phyloP scores from a whole-genome alignment of 495 filamentous ascomycete species.

The Cryomyces minteri region DNA sequence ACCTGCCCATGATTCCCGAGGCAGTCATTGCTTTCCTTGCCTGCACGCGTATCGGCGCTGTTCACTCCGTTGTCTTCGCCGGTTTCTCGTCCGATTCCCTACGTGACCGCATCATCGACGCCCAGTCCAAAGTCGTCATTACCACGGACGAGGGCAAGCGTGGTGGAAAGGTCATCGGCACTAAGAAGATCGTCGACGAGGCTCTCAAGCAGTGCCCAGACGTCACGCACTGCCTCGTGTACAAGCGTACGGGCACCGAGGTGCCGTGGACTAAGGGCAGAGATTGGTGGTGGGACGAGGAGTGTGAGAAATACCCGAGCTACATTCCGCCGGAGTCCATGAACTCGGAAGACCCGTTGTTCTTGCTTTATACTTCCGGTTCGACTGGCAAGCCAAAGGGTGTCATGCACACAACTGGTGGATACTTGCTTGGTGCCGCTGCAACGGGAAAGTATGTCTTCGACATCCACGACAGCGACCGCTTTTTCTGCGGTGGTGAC shows the following conservation, averaged over 20 bases:
- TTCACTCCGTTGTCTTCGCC: conserved; percentile 97
- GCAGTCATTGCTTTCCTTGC: conserved; percentile 83
- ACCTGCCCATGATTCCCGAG: conserved; percentile 98
- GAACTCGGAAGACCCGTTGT: conserved; percentile 88
- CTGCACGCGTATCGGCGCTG: conserved; percentile 77
- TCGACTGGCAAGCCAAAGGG: conserved; percentile 98
- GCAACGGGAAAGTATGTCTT: conserved; percentile 96
- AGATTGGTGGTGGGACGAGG: conserved; percentile 97
- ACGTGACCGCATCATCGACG: conserved; percentile 87
- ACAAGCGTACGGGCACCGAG: conserved; percentile 87
- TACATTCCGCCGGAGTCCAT: conserved; percentile 79
- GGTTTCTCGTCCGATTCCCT: conserved; percentile 96
- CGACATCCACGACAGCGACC: conserved; percentile 86
- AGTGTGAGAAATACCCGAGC: conserved; percentile 83
- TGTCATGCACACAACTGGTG: conserved; percentile 93
- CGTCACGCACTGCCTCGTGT: conserved; percentile 70
- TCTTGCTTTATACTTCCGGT: conserved; percentile 94
- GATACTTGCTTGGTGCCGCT: conserved; percentile 84
- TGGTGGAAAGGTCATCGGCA: conserved; percentile 92
- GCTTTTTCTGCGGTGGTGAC: conserved; percentile 94
- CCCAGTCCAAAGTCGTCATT: conserved; percentile 77
- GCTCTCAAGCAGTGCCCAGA: conserved; percentile 94
- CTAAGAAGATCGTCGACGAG: conserved; percentile 98
- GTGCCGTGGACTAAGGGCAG: conserved; percentile 78
- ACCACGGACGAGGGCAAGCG: conserved; percentile 96